A percentile compares a stretch with the other conserved stretches of the same genome.
Conservation (phyloP, 495 filamentous ascomycete genomes). For the Podospora sp. region DNA sequence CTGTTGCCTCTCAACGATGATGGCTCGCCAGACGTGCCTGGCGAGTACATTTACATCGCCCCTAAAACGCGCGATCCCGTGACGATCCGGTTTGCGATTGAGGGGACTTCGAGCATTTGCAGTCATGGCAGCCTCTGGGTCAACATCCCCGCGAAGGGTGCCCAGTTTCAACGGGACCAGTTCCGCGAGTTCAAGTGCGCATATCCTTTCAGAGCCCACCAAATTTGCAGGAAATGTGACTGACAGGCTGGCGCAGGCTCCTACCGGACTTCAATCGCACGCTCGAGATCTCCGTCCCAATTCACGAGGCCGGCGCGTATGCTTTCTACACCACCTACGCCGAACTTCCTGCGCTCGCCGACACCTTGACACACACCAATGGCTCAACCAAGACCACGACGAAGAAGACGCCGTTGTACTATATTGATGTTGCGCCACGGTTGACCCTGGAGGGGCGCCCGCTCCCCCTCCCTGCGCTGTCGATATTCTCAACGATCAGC, state of each 20-base stretch:
- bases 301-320: constrained; percentile 84
- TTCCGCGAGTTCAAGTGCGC: constrained; percentile 87
- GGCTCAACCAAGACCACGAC: constrained; percentile 40
- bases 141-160: constrained; percentile 80
- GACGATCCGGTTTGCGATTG: constrained; percentile 85
- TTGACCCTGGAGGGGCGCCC: constrained; percentile 69
- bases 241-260: constrained; percentile 57
- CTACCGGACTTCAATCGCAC: constrained; percentile 89
- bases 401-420: constrained; percentile 73
- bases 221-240: not conserved
- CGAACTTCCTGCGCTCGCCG: constrained; percentile 77
- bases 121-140: constrained; percentile 92
- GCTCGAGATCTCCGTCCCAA: constrained; percentile 83
- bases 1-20: constrained; percentile 86
- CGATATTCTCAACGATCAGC: constrained; percentile 90
- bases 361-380: constrained; percentile 49
- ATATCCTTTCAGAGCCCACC: not conserved
- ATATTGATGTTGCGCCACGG: constrained; percentile 90
- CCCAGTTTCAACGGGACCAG: constrained; percentile 70
- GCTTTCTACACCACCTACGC: constrained; percentile 94
- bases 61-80: constrained; percentile 72
- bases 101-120: constrained; percentile 95
- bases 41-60: constrained; percentile 88
- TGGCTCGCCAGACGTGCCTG: constrained; percentile 86
- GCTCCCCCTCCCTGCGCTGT: constrained; percentile 82